Conservation (phyloP, 2,329 filamentous ascomycete genomes). For the Endothia cerciana region DNA sequence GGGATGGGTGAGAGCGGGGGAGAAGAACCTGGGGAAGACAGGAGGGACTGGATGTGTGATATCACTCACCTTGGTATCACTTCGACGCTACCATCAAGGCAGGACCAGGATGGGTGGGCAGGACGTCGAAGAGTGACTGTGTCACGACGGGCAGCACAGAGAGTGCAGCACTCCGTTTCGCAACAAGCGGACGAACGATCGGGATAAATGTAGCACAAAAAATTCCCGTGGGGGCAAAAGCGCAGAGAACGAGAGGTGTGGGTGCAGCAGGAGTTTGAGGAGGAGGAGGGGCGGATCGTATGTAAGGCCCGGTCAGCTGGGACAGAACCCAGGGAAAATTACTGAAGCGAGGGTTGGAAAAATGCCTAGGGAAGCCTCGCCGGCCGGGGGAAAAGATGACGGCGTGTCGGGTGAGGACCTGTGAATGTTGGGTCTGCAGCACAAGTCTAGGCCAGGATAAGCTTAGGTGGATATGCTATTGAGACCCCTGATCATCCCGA, state of each 20-base stretch:
- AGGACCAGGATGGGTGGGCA: neutral
- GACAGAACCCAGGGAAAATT: too few species aligned
- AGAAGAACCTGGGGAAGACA: constrained; percentile 7
- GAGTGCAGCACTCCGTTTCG: constrained; percentile 8
- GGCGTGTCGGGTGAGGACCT: too few species aligned
- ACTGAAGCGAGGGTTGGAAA: too few species aligned
- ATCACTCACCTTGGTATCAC: neutral
- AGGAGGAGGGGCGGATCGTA: neutral
- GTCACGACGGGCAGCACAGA: constrained; percentile 9
- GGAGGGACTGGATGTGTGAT: neutral
- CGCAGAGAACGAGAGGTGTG: neutral
- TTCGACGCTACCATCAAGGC: neutral
- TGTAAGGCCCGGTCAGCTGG: too few species aligned
- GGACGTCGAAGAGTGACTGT: neutral
- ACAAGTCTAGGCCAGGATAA: neutral
- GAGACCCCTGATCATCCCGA: neutral
- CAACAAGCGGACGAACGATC: neutral
- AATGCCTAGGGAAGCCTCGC: too few species aligned
- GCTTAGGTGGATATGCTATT: neutral
- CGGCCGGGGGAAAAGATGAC: too few species aligned
- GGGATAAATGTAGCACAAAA: neutral
- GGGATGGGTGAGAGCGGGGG: neutral
- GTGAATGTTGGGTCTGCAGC: too few species aligned
- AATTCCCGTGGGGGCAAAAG: neutral
- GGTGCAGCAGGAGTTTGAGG: neutral